Conservation (phyloP, 2,329 filamentous ascomycete species). For the Penicillium occitanis region DNA sequence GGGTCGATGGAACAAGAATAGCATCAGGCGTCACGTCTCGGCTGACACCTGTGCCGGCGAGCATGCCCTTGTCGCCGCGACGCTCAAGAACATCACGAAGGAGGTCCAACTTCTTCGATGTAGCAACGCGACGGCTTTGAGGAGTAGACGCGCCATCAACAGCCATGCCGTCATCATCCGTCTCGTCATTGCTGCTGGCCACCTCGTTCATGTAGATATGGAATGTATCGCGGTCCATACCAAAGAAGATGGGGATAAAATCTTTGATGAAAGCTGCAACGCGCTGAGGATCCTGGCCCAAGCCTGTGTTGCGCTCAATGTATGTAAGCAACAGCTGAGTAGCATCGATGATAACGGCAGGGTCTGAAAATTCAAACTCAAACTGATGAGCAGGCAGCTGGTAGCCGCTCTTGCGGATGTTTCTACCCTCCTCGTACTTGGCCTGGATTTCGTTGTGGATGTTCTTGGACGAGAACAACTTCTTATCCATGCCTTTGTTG, state of each 20-base stretch:
- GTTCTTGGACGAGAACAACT: constrained; percentile 84
- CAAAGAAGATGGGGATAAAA: constrained; percentile 75
- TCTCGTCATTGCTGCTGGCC: constrained; percentile 71
- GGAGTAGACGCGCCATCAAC: constrained; percentile 69
- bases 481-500: constrained; percentile 85
- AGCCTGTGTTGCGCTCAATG: constrained; percentile 51
- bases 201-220: constrained; percentile 67
- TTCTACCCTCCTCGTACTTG: constrained; percentile 86
- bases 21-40: constrained; percentile 87
- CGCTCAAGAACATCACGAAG: constrained; percentile 84
- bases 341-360: constrained; percentile 61
- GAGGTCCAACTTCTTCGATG: constrained; percentile 72
- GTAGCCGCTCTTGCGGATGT: constrained; percentile 62
- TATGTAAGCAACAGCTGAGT: constrained; percentile 50
- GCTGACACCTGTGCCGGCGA: constrained; percentile 75
- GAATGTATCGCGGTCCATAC: constrained; percentile 68
- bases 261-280: constrained; percentile 73
- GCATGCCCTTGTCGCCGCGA: constrained; percentile 66
- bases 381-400: constrained; percentile 70
- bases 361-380: constrained; percentile 70
- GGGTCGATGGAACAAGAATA: constrained; percentile 40
- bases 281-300: constrained; percentile 65
- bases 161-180: constrained; percentile 71
- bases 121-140: constrained; percentile 61
- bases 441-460: constrained; percentile 88